Conservation (phyloP, 768 basidiomycete species). For the Aureoboletus auriporus region DNA sequence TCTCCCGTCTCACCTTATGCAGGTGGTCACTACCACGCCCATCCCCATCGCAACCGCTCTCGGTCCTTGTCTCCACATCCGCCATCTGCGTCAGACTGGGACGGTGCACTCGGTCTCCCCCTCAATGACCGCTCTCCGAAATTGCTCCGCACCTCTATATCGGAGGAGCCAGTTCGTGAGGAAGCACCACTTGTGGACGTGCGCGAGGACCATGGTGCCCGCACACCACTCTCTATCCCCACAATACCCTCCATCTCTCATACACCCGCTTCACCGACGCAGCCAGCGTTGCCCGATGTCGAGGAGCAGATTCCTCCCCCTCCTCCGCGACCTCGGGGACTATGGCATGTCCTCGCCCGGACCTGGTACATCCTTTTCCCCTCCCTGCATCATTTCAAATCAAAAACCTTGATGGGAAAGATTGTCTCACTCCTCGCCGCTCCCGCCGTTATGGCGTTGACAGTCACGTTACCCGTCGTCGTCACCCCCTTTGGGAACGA, state of each 20-base stretch:
- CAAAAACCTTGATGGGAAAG: constrained; percentile 68
- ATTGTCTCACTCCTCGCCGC: constrained; percentile 76
- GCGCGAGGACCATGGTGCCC: constrained; percentile 11
- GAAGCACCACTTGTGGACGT: constrained; percentile 5
- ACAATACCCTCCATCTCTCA: constrained; percentile 54
- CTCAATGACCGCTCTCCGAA: constrained; percentile 47
- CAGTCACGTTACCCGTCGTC: constrained; percentile 89
- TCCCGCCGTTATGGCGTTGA: constrained; percentile 82
- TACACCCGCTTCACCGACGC: constrained; percentile 45
- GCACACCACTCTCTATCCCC: constrained; percentile 21
- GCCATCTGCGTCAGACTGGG: constrained; percentile 41
- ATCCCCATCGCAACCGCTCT: constrained; percentile 26
- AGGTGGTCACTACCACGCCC: constrained; percentile 67
- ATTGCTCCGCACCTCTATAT: constrained; percentile 29
- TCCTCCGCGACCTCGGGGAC: constrained; percentile 38
- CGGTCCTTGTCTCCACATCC: constrained; percentile 30
- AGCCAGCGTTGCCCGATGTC: constrained; percentile 41
- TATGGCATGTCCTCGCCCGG: constrained; percentile 32
- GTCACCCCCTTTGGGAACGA: constrained; percentile 48
- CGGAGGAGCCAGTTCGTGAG: constrained; percentile 12
- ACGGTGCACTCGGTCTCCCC: constrained; percentile 45
- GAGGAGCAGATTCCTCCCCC: constrained; percentile 40
- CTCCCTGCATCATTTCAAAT: constrained; percentile 67
- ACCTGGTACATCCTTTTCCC: constrained; percentile 76
- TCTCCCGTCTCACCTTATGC: constrained; percentile 65